phyloP scores from a whole-genome alignment of 345 rosid genomes.

The Syzygium aqueum region DNA sequence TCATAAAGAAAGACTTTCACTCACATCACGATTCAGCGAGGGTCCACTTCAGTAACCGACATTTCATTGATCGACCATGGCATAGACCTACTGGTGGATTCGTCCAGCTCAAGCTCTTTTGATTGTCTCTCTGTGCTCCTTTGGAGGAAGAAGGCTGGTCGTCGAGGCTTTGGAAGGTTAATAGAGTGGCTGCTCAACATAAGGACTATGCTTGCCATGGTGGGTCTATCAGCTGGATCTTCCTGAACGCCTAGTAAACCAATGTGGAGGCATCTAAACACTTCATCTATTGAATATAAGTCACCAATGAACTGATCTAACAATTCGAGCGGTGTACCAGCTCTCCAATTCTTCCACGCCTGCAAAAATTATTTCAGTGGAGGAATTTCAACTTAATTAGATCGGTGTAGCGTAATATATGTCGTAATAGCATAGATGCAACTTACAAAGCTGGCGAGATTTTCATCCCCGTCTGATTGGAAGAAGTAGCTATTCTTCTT shows the following conservation, averaged over 20 bases:
- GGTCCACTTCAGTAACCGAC: not conserved
- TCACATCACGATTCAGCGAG: not conserved
- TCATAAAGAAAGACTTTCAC: not conserved
- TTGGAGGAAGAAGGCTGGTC: conserved; percentile 12
- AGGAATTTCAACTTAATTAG: not conserved
- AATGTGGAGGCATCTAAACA: conserved; percentile 19
- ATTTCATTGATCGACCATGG: not conserved
- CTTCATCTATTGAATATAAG: conserved; percentile 9
- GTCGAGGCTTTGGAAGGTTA: conserved; percentile 1
- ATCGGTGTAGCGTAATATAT: not conserved
- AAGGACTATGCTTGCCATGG: conserved; percentile 9
- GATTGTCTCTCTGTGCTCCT: not conserved
- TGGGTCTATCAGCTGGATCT: conserved; percentile 12
- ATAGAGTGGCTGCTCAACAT: conserved; percentile 15
- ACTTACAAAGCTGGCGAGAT: not conserved
- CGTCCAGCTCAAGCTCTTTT: not conserved
- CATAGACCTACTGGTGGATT: not conserved
- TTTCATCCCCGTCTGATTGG: not conserved
- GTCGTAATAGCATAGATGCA: not conserved
- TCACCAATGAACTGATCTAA: conserved; percentile 8
- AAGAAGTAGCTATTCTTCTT: conserved; percentile 17
- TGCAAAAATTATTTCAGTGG: not conserved
- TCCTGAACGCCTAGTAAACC: conserved; percentile 24
- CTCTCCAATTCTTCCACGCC: conserved; percentile 23
- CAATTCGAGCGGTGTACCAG: conserved; percentile 5